A percentile compares a stretch with the other conserved stretches of the same genome.
Conservation (phyloP, 208 protist species). For the Giardia muris region DNA sequence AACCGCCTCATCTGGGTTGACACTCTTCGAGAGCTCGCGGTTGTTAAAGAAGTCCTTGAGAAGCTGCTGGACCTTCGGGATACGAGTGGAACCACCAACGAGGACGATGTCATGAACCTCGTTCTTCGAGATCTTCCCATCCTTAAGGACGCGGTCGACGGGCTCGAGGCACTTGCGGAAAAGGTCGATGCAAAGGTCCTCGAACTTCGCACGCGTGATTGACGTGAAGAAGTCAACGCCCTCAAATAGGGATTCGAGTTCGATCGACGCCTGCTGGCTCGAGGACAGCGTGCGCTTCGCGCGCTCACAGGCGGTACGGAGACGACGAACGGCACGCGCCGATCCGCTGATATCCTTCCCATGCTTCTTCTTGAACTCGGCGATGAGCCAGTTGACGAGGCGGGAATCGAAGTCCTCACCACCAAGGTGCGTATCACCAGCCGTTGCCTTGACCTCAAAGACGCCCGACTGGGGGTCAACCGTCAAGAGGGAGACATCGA, state of each 20-base stretch:
- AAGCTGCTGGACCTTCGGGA: slow-evolving; percentile 84
- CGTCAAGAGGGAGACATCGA: slow-evolving; percentile 90
- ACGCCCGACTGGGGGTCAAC: slow-evolving; percentile 69
- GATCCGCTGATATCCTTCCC: slow-evolving; percentile 55
- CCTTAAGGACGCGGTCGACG: slow-evolving; percentile 70
- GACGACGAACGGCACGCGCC: slow-evolving; percentile 51
- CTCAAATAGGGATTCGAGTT: slow-evolving; percentile 78
- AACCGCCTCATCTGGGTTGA: slow-evolving; percentile 93
- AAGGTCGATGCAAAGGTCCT: slow-evolving; percentile 83
- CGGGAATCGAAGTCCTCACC: slow-evolving; percentile 87
- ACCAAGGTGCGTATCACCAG: slow-evolving; percentile 81
- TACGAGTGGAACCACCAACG: slow-evolving; percentile 78
- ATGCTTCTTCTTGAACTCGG: slow-evolving; percentile 81
- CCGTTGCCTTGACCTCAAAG: slow-evolving; percentile 75
- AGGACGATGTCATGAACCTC: slow-evolving; percentile 85
- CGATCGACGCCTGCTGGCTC: slow-evolving; percentile 62
- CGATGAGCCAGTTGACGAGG: slow-evolving; percentile 79
- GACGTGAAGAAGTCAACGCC: slow-evolving; percentile 76
- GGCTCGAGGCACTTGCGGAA: slow-evolving; percentile 78
- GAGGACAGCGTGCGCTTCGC: slow-evolving; percentile 84
- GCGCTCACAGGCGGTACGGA: slow-evolving; percentile 62
- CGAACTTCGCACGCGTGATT: slow-evolving; percentile 83
- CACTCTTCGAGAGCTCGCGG: slow-evolving; percentile 73
- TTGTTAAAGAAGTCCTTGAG: slow-evolving; percentile 82
- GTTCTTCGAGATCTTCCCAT: slow-evolving; percentile 71